A percentile compares a stretch with the other conserved stretches of the same genome.
Conservation (phyloP, 768 basidiomycete species). For the Phlegmacium glaucopus region DNA sequence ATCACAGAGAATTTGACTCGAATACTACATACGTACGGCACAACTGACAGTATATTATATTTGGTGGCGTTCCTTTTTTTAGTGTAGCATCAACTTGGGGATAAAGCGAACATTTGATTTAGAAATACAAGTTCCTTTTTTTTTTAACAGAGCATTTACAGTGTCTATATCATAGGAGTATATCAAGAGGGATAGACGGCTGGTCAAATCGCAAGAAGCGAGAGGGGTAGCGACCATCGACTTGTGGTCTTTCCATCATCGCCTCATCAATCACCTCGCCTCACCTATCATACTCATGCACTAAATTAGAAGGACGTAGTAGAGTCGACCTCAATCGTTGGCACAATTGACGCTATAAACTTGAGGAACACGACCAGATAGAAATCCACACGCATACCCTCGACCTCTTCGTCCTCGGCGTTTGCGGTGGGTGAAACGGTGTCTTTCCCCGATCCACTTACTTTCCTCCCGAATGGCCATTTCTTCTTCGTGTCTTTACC, state of each 20-base stretch:
- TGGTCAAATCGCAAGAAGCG: no score
- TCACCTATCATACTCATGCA: no score
- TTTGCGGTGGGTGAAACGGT: constrained; percentile 32
- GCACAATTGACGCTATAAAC: constrained; percentile 97
- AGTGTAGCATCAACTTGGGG: no score
- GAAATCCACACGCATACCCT: constrained; percentile 96
- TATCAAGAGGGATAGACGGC: background rate
- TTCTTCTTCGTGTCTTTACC: constrained; percentile 71
- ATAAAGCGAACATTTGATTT: no score
- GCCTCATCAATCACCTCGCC: background rate
- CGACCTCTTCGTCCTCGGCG: constrained; percentile 60
- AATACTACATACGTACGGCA: no score
- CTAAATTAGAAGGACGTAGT: constrained; percentile 63
- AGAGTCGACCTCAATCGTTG: constrained; percentile 98
- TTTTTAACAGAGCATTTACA: background rate
- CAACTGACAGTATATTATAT: no score
- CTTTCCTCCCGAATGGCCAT: constrained; percentile 79
- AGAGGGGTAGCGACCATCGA: no score
- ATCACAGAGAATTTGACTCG: no score
- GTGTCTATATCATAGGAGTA: no score
- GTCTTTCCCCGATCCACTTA: constrained; percentile 57
- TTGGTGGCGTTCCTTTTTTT: no score
- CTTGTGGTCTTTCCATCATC: background rate
- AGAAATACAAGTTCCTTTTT: no score
- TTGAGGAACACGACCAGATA: constrained; percentile 98